These are phyloP conservation scores for Endothia cerciana DNA, from an alignment of 2,329 filamentous ascomycete genomes.

Conservation along the genomic window DNA sequence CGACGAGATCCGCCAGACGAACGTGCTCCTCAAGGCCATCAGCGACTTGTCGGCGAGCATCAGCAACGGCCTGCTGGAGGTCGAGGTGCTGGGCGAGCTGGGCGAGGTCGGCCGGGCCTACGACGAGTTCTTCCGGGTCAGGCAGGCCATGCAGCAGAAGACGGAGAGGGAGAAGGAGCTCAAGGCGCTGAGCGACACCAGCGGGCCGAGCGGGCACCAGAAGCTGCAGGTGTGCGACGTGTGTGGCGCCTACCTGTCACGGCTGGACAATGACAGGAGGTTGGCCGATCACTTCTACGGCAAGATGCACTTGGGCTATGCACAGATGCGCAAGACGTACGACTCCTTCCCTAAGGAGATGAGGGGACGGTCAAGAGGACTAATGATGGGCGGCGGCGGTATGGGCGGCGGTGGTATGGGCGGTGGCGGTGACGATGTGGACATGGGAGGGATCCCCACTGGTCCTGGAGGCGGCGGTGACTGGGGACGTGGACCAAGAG, in stretches of 20 bases:
- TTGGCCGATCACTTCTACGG: slow-evolving; percentile 98
- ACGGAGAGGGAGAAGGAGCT: slow-evolving; percentile 83
- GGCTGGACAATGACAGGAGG: slow-evolving; percentile 91
- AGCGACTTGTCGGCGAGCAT: slow-evolving; percentile 79
- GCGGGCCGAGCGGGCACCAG: slow-evolving; percentile 91
- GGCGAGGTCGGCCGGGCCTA: slow-evolving; percentile 80
- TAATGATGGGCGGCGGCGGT: slow-evolving; percentile 54
- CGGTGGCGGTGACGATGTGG: slow-evolving; percentile 44
- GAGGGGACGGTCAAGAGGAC: slow-evolving; percentile 68
- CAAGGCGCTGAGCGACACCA: slow-evolving; percentile 88
- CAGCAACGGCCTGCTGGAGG: slow-evolving; percentile 80
- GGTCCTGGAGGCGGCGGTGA: slow-evolving; percentile 47
- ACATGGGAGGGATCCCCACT: slow-evolving; percentile 50
- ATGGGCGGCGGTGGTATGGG: slow-evolving; percentile 30
- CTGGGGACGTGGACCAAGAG: slow-evolving; percentile 50
- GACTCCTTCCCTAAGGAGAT: slow-evolving; percentile 87
- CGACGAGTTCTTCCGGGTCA: slow-evolving; percentile 86
- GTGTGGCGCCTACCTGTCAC: slow-evolving; percentile 89
- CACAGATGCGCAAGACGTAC: slow-evolving; percentile 94
- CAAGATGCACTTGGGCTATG: slow-evolving; percentile 98
- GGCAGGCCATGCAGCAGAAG: slow-evolving; percentile 79
- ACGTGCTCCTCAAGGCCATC: slow-evolving; percentile 84
- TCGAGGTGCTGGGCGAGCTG: slow-evolving; percentile 81
- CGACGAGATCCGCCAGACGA: slow-evolving; percentile 95
- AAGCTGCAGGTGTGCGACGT: slow-evolving; percentile 99